Conservation (phyloP, 164 flowering plant genomes). For the Aristolochia californica region DNA sequence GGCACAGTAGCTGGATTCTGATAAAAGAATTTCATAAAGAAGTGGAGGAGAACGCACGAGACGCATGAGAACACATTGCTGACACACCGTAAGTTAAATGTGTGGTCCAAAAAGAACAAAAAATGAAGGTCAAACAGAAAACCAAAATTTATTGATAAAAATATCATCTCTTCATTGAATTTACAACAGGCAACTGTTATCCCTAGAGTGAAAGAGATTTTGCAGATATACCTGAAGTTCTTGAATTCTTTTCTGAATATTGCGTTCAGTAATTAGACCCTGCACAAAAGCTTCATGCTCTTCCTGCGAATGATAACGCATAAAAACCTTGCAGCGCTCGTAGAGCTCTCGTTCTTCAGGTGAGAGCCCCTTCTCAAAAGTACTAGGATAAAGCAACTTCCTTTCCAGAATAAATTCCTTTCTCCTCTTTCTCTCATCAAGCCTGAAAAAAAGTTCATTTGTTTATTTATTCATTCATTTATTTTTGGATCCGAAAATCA, state of each 20-base stretch:
- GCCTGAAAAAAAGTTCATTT: slow-evolving; percentile 30
- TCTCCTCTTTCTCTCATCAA: slow-evolving; percentile 93
- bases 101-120: too few species aligned
- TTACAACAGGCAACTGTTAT: too few species aligned
- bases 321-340: slow-evolving; percentile 60
- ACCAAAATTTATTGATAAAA: too few species aligned
- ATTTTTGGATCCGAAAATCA: too few species aligned
- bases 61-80: too few species aligned
- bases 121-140: too few species aligned
- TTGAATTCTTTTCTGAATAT: slow-evolving; percentile 58
- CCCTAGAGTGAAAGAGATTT: neutral
- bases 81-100: too few species aligned
- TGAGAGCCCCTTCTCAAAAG: slow-evolving; percentile 57
- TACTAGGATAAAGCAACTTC: slow-evolving; percentile 60
- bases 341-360: slow-evolving; percentile 66
- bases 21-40: too few species aligned
- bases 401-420: slow-evolving; percentile 87
- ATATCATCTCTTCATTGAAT: too few species aligned
- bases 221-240: slow-evolving; percentile 57
- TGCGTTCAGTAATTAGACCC: slow-evolving; percentile 58
- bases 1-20: too few species aligned
- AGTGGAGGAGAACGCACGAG: too few species aligned
- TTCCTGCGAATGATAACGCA: slow-evolving; percentile 76
- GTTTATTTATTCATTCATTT: too few species aligned
- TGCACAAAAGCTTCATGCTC: slow-evolving; percentile 61